Conservation (phyloP, 768 basidiomycete species). For the Mycena pura region DNA sequence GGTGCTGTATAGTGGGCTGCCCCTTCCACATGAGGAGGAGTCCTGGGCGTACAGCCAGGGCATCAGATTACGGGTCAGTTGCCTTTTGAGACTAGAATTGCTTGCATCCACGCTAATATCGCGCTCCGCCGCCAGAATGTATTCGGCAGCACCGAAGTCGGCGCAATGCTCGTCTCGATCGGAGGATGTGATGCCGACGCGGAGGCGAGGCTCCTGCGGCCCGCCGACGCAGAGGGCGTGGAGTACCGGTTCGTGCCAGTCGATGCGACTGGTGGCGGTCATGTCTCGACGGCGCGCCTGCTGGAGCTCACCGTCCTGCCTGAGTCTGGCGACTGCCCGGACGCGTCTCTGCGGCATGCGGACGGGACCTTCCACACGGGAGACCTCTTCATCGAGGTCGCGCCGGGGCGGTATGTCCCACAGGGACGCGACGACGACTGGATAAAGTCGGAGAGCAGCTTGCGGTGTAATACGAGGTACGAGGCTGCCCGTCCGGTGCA, state of each 20-base stretch:
- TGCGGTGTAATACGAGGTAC: constrained; percentile 75
- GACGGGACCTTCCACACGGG: constrained; percentile 85
- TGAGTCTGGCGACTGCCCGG: constrained; percentile 74
- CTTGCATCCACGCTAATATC: background rate
- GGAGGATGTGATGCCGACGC: constrained; percentile 60
- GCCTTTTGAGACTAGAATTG: background rate
- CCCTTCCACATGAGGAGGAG: constrained; percentile 71
- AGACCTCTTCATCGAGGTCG: constrained; percentile 75
- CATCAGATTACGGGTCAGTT: constrained; percentile 65
- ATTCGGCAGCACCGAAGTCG: constrained; percentile 84
- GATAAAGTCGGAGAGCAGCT: constrained; percentile 83
- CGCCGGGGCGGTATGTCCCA: constrained; percentile 64
- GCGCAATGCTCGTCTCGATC: constrained; percentile 69
- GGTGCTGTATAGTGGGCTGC: constrained; percentile 69
- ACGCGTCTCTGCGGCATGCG: constrained; percentile 56
- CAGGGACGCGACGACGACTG: constrained; percentile 83
- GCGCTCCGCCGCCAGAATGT: constrained; percentile 57
- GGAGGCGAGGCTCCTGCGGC: constrained; percentile 58
- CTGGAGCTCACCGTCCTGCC: constrained; percentile 75
- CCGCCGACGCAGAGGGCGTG: constrained; percentile 67
- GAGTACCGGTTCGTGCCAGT: constrained; percentile 73
- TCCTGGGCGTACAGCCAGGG: constrained; percentile 71
- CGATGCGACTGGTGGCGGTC: constrained; percentile 48
- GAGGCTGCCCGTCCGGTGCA: constrained; percentile 34
- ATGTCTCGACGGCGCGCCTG: constrained; percentile 62